phyloP scores from a whole-genome alignment of 108 stramenopile genomes.

The Nitzschia palea region DNA sequence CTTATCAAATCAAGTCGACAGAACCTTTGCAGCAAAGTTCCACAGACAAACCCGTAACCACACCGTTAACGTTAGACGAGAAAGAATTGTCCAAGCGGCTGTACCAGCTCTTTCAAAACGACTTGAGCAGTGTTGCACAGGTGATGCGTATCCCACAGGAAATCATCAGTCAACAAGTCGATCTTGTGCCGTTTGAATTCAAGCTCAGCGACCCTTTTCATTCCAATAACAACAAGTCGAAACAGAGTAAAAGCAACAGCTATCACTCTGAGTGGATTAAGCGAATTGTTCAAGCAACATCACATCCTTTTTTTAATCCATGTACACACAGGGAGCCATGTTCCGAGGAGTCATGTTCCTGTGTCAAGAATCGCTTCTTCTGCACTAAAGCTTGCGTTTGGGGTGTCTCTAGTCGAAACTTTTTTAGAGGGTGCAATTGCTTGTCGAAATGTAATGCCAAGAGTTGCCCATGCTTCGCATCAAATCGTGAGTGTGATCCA shows the following conservation, averaged over 20 bases:
- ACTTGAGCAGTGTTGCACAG: conserved; percentile 40
- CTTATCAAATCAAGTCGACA: no score
- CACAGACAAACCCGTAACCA: no score
- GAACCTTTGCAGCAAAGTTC: no score
- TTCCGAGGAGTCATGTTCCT: conserved; percentile 59
- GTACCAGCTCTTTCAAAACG: conserved; percentile 46
- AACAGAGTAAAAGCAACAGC: conserved; percentile 30
- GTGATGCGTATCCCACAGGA: conserved; percentile 27
- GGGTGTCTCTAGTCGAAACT: conserved; percentile 55
- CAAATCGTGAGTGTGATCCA: conserved; percentile 86
- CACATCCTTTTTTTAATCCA: conserved; percentile 56
- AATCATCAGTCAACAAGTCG: background rate
- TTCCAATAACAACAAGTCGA: conserved; percentile 18
- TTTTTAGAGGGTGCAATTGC: conserved; percentile 73
- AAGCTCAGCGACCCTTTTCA: background rate
- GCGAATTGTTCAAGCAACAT: conserved; percentile 31
- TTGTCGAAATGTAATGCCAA: conserved; percentile 54
- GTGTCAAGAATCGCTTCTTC: conserved; percentile 64
- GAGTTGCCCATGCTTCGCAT: conserved; percentile 72
- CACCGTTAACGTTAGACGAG: no score
- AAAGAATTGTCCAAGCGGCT: conserved; percentile 17
- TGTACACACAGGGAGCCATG: conserved; percentile 76
- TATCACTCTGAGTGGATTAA: conserved; percentile 54
- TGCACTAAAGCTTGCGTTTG: conserved; percentile 81
- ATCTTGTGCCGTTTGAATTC: background rate